Base-by-base conservation (phyloP, 2,329 filamentous ascomycete species). In the Alternaria incomplexa region DNA sequence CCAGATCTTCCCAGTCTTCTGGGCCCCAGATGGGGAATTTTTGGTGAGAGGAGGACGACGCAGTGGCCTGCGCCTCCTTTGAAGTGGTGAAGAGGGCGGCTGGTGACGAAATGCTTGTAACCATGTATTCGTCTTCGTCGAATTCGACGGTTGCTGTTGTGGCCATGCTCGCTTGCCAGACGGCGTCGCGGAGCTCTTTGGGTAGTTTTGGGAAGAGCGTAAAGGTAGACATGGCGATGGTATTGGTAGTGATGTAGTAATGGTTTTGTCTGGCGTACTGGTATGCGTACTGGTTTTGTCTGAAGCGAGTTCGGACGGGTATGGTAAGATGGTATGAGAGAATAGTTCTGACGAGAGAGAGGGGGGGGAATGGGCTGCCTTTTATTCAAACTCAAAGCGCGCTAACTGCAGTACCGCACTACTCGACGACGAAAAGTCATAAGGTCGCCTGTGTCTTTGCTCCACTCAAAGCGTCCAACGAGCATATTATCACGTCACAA, bases 1-100 rank as follows among this genome's bases (percentile, higher is more conserved):
- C 47, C 11, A 68, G 45, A 40, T 61, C 58, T 20, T 61, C 48
- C 60, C 61, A 66, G 45, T 68, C 62, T 13, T 63, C 46, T 13
- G 36, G 45, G 5, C 63, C 47, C 36, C 56, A 63, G 23, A 68
- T 46, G 20, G 50, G 52, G 53, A 61, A 63, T 11, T 46, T 45
- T 43, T 47, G 52, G 17, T 54, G 55, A 15, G 26, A 58, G 26
- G 51, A 43, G 23, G 55, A 51, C 6, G 53, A 59, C 32, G 62
- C 64, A 47, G 40, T 57, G 6, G 45, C 25, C 6, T 62, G 63
- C 36, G 62, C 46, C 47, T 65, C 61, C 10, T 61, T 65, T 44
- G 43, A 61, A 10, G 56, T 58, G 43, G 58, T 40, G 53, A 64
- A 53, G 7, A 61, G 61, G 20, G 52, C 51, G 4, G 61, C 55